phyloP scores from a whole-genome alignment of 495 filamentous ascomycete species.

The Xylaria intraflava region DNA sequence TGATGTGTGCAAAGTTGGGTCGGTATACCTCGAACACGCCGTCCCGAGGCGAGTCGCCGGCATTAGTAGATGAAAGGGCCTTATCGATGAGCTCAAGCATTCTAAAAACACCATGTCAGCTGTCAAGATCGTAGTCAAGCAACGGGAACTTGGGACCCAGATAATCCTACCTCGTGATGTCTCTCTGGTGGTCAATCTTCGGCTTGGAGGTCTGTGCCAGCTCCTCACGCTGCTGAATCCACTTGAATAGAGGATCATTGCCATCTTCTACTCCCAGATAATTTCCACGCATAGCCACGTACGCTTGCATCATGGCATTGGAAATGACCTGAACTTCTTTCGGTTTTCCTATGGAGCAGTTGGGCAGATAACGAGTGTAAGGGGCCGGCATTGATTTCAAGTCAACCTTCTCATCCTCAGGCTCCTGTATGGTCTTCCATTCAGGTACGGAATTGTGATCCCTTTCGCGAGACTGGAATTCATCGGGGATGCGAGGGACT shows the following conservation, averaged over 20 bases:
- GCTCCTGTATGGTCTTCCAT: background rate
- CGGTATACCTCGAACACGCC: slow-evolving; percentile 13
- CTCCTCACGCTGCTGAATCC: slow-evolving; percentile 8
- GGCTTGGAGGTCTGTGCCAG: background rate
- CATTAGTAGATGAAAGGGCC: slow-evolving; percentile 8
- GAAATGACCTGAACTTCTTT: slow-evolving; percentile 8
- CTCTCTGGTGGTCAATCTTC: background rate
- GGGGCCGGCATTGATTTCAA: background rate
- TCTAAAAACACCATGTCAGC: slow-evolving; percentile 3
- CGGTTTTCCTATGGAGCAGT: slow-evolving; percentile 6
- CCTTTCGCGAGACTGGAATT: background rate
- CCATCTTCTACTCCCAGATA: background rate
- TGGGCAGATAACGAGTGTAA: slow-evolving; percentile 9
- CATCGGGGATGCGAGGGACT: slow-evolving; percentile 5
- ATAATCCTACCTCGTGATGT: slow-evolving; percentile 9
- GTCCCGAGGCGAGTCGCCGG: slow-evolving; percentile 11
- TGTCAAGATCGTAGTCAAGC: background rate
- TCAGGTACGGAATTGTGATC: background rate
- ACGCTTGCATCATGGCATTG: slow-evolving; percentile 18
- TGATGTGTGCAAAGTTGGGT: slow-evolving; percentile 5
- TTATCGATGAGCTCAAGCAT: slow-evolving; percentile 13
- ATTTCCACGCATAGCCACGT: slow-evolving; percentile 21
- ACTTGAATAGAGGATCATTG: slow-evolving; percentile 11
- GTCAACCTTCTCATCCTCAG: background rate
- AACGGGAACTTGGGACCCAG: background rate